These are phyloP conservation scores for Andrographis paniculata DNA, from an alignment of 305 asterid species.

Conservation along the genomic window DNA sequence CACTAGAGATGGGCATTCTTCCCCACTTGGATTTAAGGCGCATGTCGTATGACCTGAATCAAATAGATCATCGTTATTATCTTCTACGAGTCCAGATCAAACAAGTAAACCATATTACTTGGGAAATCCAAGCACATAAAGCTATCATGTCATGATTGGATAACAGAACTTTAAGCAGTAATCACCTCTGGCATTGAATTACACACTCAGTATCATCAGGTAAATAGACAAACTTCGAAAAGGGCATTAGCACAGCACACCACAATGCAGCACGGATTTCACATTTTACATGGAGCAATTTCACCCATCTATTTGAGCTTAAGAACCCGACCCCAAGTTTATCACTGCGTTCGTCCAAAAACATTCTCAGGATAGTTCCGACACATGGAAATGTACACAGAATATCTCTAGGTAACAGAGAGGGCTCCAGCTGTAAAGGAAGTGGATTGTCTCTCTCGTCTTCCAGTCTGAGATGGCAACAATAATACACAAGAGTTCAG, in stretches of 20 bases:
- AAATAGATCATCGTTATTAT: neutral
- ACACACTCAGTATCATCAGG: constrained; percentile 44
- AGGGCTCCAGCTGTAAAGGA: constrained; percentile 48
- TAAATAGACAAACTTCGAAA: constrained; percentile 54
- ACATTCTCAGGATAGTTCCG: constrained; percentile 75
- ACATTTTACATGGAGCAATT: constrained; percentile 38
- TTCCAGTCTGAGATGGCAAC: constrained; percentile 47
- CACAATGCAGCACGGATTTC: constrained; percentile 46
- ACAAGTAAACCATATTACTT: neutral
- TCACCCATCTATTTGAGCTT: constrained; percentile 62
- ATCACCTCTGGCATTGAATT: constrained; percentile 46
- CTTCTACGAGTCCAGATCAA: neutral
- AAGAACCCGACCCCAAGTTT: constrained; percentile 40
- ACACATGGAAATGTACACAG: constrained; percentile 58
- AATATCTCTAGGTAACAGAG: constrained; percentile 49
- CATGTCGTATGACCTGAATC: constrained; percentile 39
- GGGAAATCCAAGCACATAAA: neutral
- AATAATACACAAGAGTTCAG: constrained; percentile 8
- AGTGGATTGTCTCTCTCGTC: constrained; percentile 59
- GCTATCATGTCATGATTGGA: neutral
- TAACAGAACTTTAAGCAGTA: constrained; percentile 14
- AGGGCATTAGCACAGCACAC: constrained; percentile 59
- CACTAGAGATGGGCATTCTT: constrained; percentile 55
- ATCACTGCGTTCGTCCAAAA: constrained; percentile 30
- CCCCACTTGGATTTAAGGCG: constrained; percentile 44